These are phyloP conservation scores for Xenoacremonium recifei DNA, from an alignment of 2,329 filamentous ascomycete genomes.

Conservation along the genomic window DNA sequence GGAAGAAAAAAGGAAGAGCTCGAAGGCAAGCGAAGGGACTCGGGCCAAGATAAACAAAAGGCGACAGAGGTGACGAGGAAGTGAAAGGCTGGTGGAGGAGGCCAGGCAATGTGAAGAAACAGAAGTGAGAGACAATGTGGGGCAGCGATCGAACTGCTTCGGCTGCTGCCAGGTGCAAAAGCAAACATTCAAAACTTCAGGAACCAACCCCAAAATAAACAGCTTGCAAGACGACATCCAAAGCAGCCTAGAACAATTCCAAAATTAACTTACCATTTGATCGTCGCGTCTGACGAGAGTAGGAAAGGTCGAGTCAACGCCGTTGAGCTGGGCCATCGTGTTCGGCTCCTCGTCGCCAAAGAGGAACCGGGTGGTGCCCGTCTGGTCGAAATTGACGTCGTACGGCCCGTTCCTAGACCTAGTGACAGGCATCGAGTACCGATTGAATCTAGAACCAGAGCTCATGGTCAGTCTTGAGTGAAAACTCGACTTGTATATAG, in stretches of 20 bases:
- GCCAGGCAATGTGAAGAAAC: too few relatives aligned
- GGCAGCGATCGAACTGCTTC: too few relatives aligned
- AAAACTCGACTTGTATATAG: conserved; percentile 1
- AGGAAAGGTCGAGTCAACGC: conserved; percentile 82
- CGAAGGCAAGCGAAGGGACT: too few relatives aligned
- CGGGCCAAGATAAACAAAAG: too few relatives aligned
- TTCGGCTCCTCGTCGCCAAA: conserved; percentile 74
- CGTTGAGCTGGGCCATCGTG: conserved; percentile 49
- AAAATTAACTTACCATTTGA: conserved; percentile 48
- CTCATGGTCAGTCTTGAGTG: conserved; percentile 18
- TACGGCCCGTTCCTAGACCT: conserved; percentile 65
- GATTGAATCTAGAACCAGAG: conserved; percentile 63
- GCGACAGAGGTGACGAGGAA: too few relatives aligned
- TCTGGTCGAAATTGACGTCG: conserved; percentile 72
- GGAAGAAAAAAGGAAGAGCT: too few relatives aligned
- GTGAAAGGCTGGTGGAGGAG: too few relatives aligned
- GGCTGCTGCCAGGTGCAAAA: too few relatives aligned
- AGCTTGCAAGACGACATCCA: too few relatives aligned
- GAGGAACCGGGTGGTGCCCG: conserved; percentile 81
- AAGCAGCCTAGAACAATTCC: conserved; percentile 7
- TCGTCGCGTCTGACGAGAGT: conserved; percentile 70
- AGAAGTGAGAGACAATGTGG: too few relatives aligned
- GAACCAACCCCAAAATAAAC: too few relatives aligned
- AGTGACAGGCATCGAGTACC: conserved; percentile 91
- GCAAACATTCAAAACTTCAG: too few relatives aligned